A percentile compares a stretch with the other conserved stretches of the same genome.
phyloP scores from a whole-genome alignment of 192 early-diverging fungal genomes.

The Coemansia biformis region DNA sequence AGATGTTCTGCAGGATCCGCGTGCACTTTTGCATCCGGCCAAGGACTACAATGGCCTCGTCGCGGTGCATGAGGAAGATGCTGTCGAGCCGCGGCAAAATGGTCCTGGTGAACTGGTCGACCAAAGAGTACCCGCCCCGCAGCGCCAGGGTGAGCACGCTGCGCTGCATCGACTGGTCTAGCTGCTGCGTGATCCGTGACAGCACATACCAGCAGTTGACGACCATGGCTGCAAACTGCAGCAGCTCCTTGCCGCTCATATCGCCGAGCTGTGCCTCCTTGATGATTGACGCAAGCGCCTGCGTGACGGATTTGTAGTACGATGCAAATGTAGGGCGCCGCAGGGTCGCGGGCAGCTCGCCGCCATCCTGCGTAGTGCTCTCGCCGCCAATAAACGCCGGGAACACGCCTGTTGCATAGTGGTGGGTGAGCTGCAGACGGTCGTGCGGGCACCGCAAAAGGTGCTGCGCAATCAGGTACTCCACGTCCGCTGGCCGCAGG shows the following conservation, averaged over 20 bases:
- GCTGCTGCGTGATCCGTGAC: constrained; percentile 23
- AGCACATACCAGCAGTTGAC: constrained; percentile 35
- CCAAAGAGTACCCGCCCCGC: constrained; percentile 24
- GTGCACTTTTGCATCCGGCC: constrained; percentile 43
- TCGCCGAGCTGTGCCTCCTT: constrained; percentile 6
- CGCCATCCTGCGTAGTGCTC: too few relatives aligned
- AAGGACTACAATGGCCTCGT: constrained; percentile 21
- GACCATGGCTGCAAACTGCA: constrained; percentile 14
- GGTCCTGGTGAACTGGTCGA: constrained; percentile 26
- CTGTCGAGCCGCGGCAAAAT: constrained; percentile 31
- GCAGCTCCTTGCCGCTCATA: constrained; percentile 14
- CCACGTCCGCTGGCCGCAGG: constrained; percentile 19
- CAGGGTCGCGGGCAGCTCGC: constrained; percentile 3
- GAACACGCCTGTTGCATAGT: constrained; percentile 22
- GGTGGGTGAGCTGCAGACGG: constrained; percentile 21
- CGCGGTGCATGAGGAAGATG: constrained; percentile 25
- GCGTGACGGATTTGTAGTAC: constrained; percentile 28
- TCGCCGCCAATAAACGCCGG: constrained; percentile 2
- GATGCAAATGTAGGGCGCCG: constrained; percentile 24
- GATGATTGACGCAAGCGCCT: constrained; percentile 14
- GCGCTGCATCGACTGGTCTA: constrained; percentile 10
- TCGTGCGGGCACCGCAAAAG: constrained; percentile 29
- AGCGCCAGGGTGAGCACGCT: constrained; percentile 17
- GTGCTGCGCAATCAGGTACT: constrained; percentile 27
- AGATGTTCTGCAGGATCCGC: constrained; percentile 58